These are phyloP conservation scores for Lactuca sativa DNA, from an alignment of 129 eudicot genomes.

Conservation along the genomic window DNA sequence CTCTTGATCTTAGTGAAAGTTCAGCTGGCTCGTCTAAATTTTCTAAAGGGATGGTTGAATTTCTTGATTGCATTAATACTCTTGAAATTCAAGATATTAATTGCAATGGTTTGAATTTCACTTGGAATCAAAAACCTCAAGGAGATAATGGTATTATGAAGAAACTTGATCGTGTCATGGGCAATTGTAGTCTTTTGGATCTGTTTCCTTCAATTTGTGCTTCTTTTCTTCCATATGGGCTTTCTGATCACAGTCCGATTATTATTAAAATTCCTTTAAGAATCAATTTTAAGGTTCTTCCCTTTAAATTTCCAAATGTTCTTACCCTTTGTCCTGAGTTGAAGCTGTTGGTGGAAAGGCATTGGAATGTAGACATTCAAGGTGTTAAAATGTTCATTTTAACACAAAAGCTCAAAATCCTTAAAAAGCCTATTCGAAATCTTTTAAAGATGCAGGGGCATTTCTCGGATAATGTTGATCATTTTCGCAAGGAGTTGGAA, in stretches of 20 bases:
- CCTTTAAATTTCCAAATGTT: too few relatives aligned
- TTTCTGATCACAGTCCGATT: neutral
- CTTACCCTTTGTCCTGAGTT: too few relatives aligned
- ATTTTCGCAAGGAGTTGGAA: too few relatives aligned
- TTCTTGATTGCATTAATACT: neutral
- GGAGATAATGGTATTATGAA: neutral
- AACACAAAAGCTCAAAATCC: too few relatives aligned
- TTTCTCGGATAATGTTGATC: too few relatives aligned
- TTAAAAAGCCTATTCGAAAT: too few relatives aligned
- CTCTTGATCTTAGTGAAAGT: neutral
- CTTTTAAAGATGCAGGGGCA: too few relatives aligned
- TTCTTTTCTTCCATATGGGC: neutral
- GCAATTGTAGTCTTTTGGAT: fast-evolving
- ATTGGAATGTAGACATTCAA: too few relatives aligned
- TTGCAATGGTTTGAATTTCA: neutral
- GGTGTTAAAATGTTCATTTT: too few relatives aligned
- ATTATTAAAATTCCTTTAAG: neutral
- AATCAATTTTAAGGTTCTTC: too few relatives aligned
- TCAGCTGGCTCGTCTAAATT: neutral
- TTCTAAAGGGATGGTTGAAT: neutral
- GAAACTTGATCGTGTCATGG: neutral
- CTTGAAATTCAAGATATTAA: neutral
- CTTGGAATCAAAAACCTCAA: neutral
- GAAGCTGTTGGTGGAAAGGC: too few relatives aligned
- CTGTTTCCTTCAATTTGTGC: neutral